phyloP scores from a whole-genome alignment of 1,284 basidiomycete genomes.

The Fomitopsis betulina region DNA sequence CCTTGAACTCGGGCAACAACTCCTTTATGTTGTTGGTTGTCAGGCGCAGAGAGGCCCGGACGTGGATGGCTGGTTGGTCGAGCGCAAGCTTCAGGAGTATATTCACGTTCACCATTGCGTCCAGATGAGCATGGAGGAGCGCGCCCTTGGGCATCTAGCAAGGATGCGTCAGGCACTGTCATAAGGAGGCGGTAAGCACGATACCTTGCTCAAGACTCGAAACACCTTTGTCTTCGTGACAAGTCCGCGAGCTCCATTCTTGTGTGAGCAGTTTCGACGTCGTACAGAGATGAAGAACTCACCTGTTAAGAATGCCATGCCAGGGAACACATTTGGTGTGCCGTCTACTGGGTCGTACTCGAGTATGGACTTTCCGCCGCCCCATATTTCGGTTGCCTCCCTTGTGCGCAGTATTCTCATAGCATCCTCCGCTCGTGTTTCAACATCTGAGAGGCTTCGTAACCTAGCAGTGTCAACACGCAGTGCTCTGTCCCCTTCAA shows the following conservation, averaged over 20 bases:
- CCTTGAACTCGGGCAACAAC: conserved; percentile 46
- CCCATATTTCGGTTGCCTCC: conserved; percentile 60
- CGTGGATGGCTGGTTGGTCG: conserved; percentile 52
- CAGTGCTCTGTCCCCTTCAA: conserved; percentile 44
- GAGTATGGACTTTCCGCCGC: conserved; percentile 26
- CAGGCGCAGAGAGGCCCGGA: conserved; percentile 38
- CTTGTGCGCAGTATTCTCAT: conserved; percentile 45
- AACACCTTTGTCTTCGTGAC: conserved; percentile 59
- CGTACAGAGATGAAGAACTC: neutral
- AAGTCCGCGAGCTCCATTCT: conserved; percentile 42
- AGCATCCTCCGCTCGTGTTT: conserved; percentile 50
- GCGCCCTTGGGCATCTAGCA: conserved; percentile 70
- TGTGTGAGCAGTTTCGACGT: neutral
- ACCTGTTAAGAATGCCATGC: conserved; percentile 75
- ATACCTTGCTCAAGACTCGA: conserved; percentile 52
- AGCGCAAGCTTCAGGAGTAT: conserved; percentile 50
- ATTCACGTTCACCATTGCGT: conserved; percentile 57
- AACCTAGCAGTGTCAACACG: conserved; percentile 33
- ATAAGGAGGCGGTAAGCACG: neutral
- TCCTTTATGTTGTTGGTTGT: conserved; percentile 34
- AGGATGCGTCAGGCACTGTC: neutral
- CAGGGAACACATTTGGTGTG: conserved; percentile 57
- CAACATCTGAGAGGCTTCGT: conserved; percentile 30
- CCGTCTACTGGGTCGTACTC: conserved; percentile 36
- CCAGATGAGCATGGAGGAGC: conserved; percentile 66